Conservation (phyloP, 2,329 filamentous ascomycete genomes). For the Phyllosticta capitalensis region DNA sequence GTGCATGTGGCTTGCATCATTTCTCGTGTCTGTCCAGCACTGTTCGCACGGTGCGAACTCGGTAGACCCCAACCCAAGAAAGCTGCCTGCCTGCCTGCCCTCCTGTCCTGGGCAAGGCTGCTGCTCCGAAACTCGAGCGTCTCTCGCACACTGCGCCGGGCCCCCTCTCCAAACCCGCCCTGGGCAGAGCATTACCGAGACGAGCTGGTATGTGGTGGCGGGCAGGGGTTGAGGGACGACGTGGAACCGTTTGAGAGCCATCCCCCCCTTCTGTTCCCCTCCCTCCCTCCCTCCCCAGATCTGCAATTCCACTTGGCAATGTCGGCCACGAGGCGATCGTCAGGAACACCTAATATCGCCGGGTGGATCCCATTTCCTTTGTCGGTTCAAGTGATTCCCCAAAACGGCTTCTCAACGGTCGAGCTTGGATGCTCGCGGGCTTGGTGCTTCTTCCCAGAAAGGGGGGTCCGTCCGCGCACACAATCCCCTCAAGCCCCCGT, state of each 20-base stretch:
- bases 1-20: neutral
- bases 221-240: neutral
- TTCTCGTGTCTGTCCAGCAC: neutral
- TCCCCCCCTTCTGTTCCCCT: neutral
- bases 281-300: neutral
- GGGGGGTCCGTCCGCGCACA: neutral
- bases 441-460: neutral
- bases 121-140: neutral
- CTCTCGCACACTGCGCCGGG: too few relatives aligned
- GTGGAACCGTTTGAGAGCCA: neutral
- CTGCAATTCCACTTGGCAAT: neutral
- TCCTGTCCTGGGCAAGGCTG: neutral
- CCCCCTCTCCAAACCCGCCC: neutral
- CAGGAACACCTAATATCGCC: slow-evolving; percentile 8
- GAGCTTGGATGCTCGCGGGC: neutral
- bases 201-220: neutral
- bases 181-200: neutral
- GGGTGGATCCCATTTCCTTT: neutral
- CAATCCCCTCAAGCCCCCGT: neutral
- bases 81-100: too few relatives aligned
- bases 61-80: neutral
- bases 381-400: neutral
- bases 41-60: neutral
- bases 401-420: neutral
- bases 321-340: slow-evolving; percentile 10